Base-by-base conservation (phyloP, 1,284 basidiomycete genomes). In the Sanghuangporus baumii region DNA sequence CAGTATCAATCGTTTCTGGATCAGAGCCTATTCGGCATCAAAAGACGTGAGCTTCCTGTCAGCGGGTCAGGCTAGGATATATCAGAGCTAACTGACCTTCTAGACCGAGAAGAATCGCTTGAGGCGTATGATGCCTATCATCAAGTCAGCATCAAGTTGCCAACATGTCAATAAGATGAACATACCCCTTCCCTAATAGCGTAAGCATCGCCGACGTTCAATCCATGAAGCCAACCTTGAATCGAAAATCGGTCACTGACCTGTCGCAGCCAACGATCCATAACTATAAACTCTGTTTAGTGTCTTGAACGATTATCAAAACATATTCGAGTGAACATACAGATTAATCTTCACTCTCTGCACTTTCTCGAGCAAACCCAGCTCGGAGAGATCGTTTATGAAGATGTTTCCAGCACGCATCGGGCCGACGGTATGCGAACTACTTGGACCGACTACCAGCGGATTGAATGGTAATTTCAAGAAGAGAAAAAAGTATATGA, bases 321-420 rank as follows among this genome's bases (percentile, higher is more conserved):
- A 6, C 2, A 18, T 36, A 47, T 34, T 8, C 31, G 26, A 9
- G 16, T 48, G 47, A 40, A 72, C 87, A 71, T 70, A 95, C 81
- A 98, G 80, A 6, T 88, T 88, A 65, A 97, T 88, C 74, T 97
- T 97, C 63, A 98, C 77, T 7, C 82, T 88, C 66, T 81, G 81
- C 67, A 93, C 87, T 78, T 90, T 86, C 52, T 89, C 81, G 20
- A 96, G 75, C 43, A 96, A 70, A n/a, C 78, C 78, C 20, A 92
- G 72, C 55, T 91, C 85, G 60, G 82, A 76, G 38, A 96, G 77
- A 73, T 95, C 93, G 48, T 80, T 78, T 64, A 92, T 87, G 72
- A 96, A 96, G 68, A 96, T 96, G 63, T 85, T 89, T 7, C 87
- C 92, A 12, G 94, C 94, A 6, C 94, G 84, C 94, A 97, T 96